phyloP scores from a whole-genome alignment of 75 land plant genomes.

The Azolla pinnata region DNA sequence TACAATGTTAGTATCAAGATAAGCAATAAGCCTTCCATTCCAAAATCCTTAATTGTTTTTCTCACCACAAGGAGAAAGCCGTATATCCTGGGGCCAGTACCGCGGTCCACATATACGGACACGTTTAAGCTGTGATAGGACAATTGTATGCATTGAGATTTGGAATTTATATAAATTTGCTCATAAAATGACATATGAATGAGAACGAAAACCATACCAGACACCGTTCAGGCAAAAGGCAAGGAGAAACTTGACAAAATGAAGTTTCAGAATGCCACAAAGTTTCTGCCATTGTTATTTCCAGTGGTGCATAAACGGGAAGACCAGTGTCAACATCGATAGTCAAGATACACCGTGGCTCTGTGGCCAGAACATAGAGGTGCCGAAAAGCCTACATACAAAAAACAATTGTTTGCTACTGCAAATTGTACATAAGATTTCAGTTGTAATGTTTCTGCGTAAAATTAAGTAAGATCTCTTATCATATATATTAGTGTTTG shows the following conservation, averaged over 20 bases:
- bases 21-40: neutral
- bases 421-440: too few relatives aligned
- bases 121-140: constrained; percentile 74
- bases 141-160: too few relatives aligned
- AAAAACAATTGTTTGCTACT: too few relatives aligned
- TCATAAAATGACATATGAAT: neutral
- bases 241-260: constrained; percentile 83
- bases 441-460: too few relatives aligned
- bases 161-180: neutral
- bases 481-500: too few relatives aligned
- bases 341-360: constrained; percentile 87
- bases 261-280: constrained; percentile 66
- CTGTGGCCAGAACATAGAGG: constrained; percentile 91
- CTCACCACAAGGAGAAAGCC: constrained; percentile 56
- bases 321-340: constrained; percentile 96
- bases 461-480: too few relatives aligned
- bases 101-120: constrained; percentile 94
- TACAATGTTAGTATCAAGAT: too few relatives aligned
- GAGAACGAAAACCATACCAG: constrained; percentile 35
- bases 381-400: constrained; percentile 85
- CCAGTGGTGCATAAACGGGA: constrained; percentile 88
- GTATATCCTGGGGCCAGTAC: constrained; percentile 91
- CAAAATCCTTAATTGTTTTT: neutral
- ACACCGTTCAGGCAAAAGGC: constrained; percentile 85
- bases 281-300: constrained; percentile 67